Evolutionary conservation across 768 basidiomycete genomes (phyloP), one percentile per base, ranked within the genome.

Genomic region (Trametes coccinea): DNA sequence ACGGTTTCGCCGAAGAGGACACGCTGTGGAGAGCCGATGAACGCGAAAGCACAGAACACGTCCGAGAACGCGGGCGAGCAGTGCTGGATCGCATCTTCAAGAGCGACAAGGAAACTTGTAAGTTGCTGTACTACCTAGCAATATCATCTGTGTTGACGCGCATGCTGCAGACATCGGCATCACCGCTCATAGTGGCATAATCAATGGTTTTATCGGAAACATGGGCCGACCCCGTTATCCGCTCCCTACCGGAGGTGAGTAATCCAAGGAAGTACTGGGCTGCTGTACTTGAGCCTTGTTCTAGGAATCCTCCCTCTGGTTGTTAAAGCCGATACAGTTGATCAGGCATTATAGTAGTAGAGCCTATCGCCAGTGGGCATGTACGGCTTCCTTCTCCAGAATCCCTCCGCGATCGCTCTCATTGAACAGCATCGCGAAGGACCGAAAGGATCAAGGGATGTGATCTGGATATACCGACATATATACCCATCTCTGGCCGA

Each of bases 231-330:
- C 69, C 2, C 60, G 54, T 8, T 85, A 81, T 69, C 50, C 66
- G 5, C 71, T 90, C 22, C 81, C 84, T 0, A 88, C 87, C 4
- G 89, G 89, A 77, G 89, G 89, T 83, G 49, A 66, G 80, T 72
- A 10, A 5, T n/a, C 10, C 3, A 11, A 17, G 7, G 0, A 1
- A n/a, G 10, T 8, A 27, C 22, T 27, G 9, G 14, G 37, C 41
- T 3, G 2, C 22, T 5, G 6, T 16, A 43, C 9, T 6, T 5
- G 43, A 10, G 10, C 22, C 8, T 17, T 34, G 17, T 5, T 14
- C 14, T 31, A 67, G 66, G 66, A 2, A 53, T 67, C 10, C 49
- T 67, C 8, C 67, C 67, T 10, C 53, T 67, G 17, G 62, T 67
- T 6, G 50, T 67, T 44, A 56, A 59, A 47, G 59, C 51, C 14